phyloP scores from a whole-genome alignment of 2,329 filamentous ascomycete genomes.

The Herpomyces periplanetae region DNA sequence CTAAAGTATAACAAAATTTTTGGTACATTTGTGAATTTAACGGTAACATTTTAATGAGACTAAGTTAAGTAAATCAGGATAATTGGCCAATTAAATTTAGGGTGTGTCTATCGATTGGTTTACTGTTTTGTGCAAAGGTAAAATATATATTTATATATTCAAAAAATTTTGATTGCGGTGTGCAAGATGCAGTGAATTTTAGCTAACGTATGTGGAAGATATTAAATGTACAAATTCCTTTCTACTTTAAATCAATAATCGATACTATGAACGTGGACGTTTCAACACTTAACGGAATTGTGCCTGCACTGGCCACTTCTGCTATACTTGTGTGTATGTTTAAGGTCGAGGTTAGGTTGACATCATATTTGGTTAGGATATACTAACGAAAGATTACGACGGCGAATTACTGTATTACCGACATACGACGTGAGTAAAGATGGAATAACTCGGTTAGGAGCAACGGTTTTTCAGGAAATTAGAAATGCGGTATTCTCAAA shows the following conservation, averaged over 20 bases:
- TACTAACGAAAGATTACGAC: constrained; percentile 3
- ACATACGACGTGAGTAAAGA: too few relatives aligned
- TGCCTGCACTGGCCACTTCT: constrained; percentile 49
- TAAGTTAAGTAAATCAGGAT: constrained; percentile 9
- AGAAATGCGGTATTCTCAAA: constrained; percentile 88
- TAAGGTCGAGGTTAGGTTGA: constrained; percentile 1
- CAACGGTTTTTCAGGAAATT: constrained; percentile 62
- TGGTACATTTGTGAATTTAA: not conserved
- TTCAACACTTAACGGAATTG: constrained; percentile 45
- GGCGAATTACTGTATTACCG: too few relatives aligned
- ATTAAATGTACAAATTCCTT: constrained; percentile 84
- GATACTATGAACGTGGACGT: constrained; percentile 94
- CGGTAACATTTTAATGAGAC: not conserved
- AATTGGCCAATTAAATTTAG: constrained; percentile 43
- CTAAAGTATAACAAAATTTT: constrained; percentile 21
- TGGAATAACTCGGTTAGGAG: constrained; percentile 49
- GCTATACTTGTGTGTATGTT: constrained; percentile 54
- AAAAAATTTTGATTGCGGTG: too few relatives aligned
- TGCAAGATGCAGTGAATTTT: too few relatives aligned
- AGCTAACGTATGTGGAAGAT: too few relatives aligned
- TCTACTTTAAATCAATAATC: constrained; percentile 94
- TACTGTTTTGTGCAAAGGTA: constrained; percentile 59
- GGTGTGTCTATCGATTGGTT: constrained; percentile 39
- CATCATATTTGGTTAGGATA: constrained; percentile 1
- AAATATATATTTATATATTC: constrained; percentile 4